Evolutionary conservation across 2,329 filamentous ascomycete genomes (phyloP).

Genomic region (Xylaria multiplex): DNA sequence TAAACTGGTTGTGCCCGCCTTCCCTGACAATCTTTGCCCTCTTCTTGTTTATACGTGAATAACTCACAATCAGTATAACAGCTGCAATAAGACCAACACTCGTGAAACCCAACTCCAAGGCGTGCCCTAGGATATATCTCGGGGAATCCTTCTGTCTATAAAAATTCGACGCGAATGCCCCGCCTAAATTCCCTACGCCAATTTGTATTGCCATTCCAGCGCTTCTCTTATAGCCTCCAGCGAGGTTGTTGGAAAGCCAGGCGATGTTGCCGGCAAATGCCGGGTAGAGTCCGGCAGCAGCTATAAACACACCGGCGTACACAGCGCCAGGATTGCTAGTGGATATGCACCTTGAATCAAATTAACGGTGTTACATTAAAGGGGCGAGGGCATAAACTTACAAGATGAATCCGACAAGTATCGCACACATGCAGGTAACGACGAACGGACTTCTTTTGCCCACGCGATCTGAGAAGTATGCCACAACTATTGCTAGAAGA

Average conservation of each 20-base stretch:
- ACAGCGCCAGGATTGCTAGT: conserved; percentile 66
- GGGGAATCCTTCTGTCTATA: conserved; percentile 65
- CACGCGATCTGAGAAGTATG: conserved; percentile 64
- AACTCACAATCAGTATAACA: conserved; percentile 58
- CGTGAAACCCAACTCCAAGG: conserved; percentile 62
- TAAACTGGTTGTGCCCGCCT: conserved; percentile 54
- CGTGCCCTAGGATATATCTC: conserved; percentile 61
- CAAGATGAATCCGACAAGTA: conserved; percentile 68
- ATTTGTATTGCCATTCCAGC: conserved; percentile 74
- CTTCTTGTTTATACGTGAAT: conserved; percentile 67
- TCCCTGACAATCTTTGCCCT: conserved; percentile 58
- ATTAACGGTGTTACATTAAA: conserved; percentile 41
- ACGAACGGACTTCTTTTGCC: conserved; percentile 67
- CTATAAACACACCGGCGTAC: conserved; percentile 81
- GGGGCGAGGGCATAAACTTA: conserved; percentile 41
- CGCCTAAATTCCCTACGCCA: conserved; percentile 67
- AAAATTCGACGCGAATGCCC: conserved; percentile 77
- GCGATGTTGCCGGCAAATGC: conserved; percentile 80
- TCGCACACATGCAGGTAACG: conserved; percentile 61
- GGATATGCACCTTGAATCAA: conserved; percentile 63
- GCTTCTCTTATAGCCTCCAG: conserved; percentile 71
- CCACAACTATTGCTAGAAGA: conserved; percentile 63
- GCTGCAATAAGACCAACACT: conserved; percentile 57
- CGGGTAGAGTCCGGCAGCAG: conserved; percentile 81
- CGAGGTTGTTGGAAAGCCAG: conserved; percentile 82